Base-by-base conservation (phyloP, 192 early-diverging fungal genomes). In the Gigaspora rosea region DNA sequence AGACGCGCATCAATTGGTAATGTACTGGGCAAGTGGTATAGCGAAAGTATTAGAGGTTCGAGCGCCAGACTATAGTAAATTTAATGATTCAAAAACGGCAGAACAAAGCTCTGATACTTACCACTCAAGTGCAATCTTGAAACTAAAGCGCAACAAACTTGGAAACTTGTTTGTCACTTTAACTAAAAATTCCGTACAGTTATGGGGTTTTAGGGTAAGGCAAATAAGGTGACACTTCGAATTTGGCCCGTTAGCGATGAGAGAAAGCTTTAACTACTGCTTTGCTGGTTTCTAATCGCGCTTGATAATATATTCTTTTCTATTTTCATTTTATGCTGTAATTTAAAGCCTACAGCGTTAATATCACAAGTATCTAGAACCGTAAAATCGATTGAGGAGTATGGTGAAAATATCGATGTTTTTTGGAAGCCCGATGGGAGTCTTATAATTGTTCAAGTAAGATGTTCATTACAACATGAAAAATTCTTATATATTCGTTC, bases 341-440 rank as follows among this genome's bases (percentile, higher is more conserved):
- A 36, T 62, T 20, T 56, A 6, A 73, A 94, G 92, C 94, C 94
- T 41, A 85, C 81, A 18, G 88, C 87, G 1, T 72, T 93, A 18
- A 82, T 95, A 15, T 81, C 93, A 22, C 87, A 86, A 67, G 88
- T 92, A 8, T 78, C 83, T 32, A 84, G 94, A 33, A 85, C 92
- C 5, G 75, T 86, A 11, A 83, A 87, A 48, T 91, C 91, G 41
- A 70, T 95, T 10, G 61, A 85, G 62, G 90, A 94, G 61, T 92
- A 92, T 86, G 94, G 94, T 9, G 86, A 88, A 50, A 95, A 95
- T 82, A 58, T 79, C 20, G 83, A 86, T 46, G 79, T 93, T 8
- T 80, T 94, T 63, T 95, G 93, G 93, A 93, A 91, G 52, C 92
- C 89, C 11, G 91, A 94, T 71, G 86, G 83, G 27, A 83, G 83